Evolutionary conservation across 2,329 filamentous ascomycete species (phyloP).

Genomic region (Bimuria novae-zelandiae): DNA sequence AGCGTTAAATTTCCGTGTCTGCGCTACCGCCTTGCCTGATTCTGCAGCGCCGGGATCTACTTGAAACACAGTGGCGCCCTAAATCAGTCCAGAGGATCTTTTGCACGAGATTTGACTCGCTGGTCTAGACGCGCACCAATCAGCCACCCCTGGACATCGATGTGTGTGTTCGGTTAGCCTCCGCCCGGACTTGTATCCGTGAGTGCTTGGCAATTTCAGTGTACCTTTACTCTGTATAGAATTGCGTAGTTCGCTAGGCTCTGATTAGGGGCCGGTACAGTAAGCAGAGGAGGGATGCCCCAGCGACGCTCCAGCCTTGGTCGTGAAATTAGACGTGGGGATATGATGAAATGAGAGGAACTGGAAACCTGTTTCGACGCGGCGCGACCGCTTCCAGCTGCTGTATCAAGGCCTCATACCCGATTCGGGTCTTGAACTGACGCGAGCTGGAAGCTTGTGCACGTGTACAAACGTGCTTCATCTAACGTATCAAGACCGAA

Average conservation of each 20-base stretch:
- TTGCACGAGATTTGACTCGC: constrained; percentile 32
- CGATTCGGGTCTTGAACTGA: constrained; percentile 9
- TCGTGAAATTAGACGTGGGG: constrained; percentile 2
- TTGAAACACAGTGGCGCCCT: constrained; percentile 34
- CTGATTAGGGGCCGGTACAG: neutral
- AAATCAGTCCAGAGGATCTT: constrained; percentile 38
- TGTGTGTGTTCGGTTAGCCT: constrained; percentile 1
- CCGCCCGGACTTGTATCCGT: constrained; percentile 6
- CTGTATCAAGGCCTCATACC: constrained; percentile 14
- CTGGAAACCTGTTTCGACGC: constrained; percentile 13
- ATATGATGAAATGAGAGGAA: constrained; percentile 5
- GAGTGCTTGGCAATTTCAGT: constrained; percentile 3
- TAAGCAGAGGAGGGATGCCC: neutral
- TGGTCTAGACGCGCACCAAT: constrained; percentile 32
- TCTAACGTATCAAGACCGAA: constrained; percentile 11
- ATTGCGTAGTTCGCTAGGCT: neutral
- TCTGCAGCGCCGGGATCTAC: constrained; percentile 32
- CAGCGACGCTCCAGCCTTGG: neutral
- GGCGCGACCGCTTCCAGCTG: constrained; percentile 18
- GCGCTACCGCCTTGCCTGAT: constrained; percentile 38
- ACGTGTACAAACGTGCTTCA: constrained; percentile 17
- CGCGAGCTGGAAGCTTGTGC: constrained; percentile 6
- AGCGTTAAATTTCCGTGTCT: constrained; percentile 41
- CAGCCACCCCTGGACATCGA: constrained; percentile 3
- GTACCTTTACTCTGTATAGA: neutral